Base-by-base conservation (phyloP, 371 early-diverging fungal genomes). In the Apophysomyces elegans region DNA sequence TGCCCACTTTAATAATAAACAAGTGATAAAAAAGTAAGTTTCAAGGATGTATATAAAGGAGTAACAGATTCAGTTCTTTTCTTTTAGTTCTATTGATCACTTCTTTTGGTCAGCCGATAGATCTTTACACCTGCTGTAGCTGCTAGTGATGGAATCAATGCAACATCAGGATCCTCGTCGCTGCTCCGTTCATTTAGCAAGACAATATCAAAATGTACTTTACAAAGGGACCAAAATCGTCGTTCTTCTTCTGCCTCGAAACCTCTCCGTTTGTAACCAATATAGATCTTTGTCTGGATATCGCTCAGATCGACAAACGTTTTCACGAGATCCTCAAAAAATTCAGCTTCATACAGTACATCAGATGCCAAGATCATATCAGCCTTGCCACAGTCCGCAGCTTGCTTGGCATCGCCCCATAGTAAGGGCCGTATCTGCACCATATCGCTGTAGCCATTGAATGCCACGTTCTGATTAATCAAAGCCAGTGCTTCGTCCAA, bases 361-460 rank as follows among this genome's bases (percentile, higher is more conserved):
- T 88, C 88, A 0, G 88, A 88, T 5, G 88, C 88, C 26, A 88
- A 62, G 7, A 88, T 78, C n/a, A 83, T 47, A 65, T 88, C 86
- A 3, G 83, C 72, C 41, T 67, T 71, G 35, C 73, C 79, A 6
- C 77, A 66, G 2, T 61, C 64, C 0, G 59, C 63, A 8, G 72
- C 74, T 9, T 74, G 62, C 2, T 67, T 26, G 7, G 45, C 26
- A 26, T 78, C 47, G 1, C 79, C 77, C 71, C 86, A 85, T 65
- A 78, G 59, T 2, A 75, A 61, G 4, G 75, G 56, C 36, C 60
- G 59, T 4, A 77, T 68, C 14, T 71, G 63, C 7, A 59, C 56
- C 12, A 18, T 16, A 16, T 18, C 4, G 11, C 5, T 18, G 16
- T 58, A 61, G 2, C 59, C 16, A 50, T 88, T 86, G 32, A 71